Evolutionary conservation across 169 alveolate genomes (phyloP), one percentile per base, ranked within the genome.

Genomic region (Plasmodium knowlesi): DNA sequence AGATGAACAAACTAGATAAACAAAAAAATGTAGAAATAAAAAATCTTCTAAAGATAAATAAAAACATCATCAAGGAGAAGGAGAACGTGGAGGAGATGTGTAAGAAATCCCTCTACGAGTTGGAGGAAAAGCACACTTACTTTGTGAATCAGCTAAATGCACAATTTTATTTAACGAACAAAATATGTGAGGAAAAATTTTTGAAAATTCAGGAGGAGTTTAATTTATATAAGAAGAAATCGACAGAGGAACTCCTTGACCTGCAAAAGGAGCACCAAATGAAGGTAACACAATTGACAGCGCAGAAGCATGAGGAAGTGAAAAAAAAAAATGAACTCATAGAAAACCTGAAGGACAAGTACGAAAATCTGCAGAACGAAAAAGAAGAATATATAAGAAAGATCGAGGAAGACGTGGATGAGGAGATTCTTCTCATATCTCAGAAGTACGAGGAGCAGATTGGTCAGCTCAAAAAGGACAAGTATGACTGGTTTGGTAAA

Each of bases 341-440:
- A 43, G 34, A 89, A 80, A 81, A 80, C 19, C 53, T 37, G 14
- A 43, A 34, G 53, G 14, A 34, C 22, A 43, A 28, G 37, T 89
- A 80, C 53, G 94, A 89, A 22, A 57, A 89, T 22, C n/a, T 89
- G 57, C 81, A 81, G 72, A 89, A 43, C 8, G 94, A 89, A 80
- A 89, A 89, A 10, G 94, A 89, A 1, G 70, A 89, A 53, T 89
- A 89, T 73, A 89, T 89, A 37, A 89, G 80, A 61, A 74, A 46
- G 30, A 67, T 89, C 28, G 94, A 89, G 72, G 91, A 89, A n/a
- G 94, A 89, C 39, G 94, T 89, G n/a, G 94, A 89, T 80, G 94
- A 89, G 72, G 94, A 89, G 82, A 89, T 89, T 14, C 32, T 89
- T n/a, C 39, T 89, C 46, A 67, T 89, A 89, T 79, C 94, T n/a